Conservation (phyloP, 202 grass and related monocot genomes). For the Saccharum hybrid region DNA sequence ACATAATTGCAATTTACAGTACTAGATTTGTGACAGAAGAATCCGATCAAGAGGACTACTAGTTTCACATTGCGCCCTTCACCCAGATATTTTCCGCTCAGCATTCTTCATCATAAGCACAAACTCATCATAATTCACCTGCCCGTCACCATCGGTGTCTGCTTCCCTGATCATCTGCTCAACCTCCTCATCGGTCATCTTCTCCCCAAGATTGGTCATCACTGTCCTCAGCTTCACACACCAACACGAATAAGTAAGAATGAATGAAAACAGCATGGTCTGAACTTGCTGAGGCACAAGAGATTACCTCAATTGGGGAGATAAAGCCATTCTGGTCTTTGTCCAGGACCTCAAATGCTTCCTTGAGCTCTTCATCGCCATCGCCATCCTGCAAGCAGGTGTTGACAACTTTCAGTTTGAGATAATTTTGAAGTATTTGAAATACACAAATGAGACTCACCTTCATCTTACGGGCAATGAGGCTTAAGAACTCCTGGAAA, state of each 20-base stretch:
- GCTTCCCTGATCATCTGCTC: constrained; percentile 87
- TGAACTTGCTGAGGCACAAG: background rate
- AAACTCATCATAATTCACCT: constrained; percentile 78
- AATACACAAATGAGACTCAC: constrained; percentile 24
- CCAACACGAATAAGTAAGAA: background rate
- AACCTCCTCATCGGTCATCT: constrained; percentile 68
- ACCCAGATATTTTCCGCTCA: constrained; percentile 55
- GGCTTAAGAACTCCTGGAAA: constrained; percentile 70
- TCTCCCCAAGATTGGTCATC: constrained; percentile 85
- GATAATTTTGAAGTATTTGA: background rate
- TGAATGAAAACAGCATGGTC: constrained; percentile 27
- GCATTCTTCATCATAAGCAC: constrained; percentile 72
- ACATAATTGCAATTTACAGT: constrained; percentile 37
- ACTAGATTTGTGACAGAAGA: background rate
- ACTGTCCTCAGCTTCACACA: constrained; percentile 64
- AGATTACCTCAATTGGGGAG: constrained; percentile 62
- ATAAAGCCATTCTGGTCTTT: constrained; percentile 81
- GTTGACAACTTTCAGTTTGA: background rate
- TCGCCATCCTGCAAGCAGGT: constrained; percentile 54
- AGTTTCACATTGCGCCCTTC: constrained; percentile 26
- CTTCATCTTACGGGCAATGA: constrained; percentile 72
- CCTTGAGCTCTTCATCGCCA: constrained; percentile 70
- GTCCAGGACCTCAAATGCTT: constrained; percentile 84
- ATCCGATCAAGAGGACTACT: constrained; percentile 10
- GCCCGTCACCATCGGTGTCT: constrained; percentile 71